phyloP scores from a whole-genome alignment of 805 yeast species.

The Kodamaea fukazawae region DNA sequence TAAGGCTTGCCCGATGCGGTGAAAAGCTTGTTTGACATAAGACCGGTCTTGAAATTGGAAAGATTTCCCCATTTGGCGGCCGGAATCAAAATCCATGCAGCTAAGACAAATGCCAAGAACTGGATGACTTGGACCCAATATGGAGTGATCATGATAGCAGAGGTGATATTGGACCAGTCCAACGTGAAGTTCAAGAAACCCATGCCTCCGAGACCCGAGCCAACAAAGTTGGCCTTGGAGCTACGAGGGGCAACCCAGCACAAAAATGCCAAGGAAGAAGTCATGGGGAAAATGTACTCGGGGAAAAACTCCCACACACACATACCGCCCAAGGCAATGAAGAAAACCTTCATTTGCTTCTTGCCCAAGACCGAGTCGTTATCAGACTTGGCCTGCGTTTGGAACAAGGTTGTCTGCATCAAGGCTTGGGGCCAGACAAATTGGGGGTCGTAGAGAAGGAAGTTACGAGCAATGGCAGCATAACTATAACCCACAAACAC shows the following conservation, averaged over 20 bases:
- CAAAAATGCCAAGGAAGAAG: conserved; percentile 23
- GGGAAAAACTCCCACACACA: conserved; percentile 24
- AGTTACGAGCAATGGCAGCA: conserved; percentile 23
- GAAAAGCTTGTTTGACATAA: conserved; percentile 24
- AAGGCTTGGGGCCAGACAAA: conserved; percentile 27
- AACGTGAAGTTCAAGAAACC: conserved; percentile 23
- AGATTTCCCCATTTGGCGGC: conserved; percentile 23
- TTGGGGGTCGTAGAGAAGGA: conserved; percentile 23
- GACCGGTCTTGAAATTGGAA: conserved; percentile 18
- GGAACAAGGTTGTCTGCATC: conserved; percentile 21
- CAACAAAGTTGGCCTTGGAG: conserved; percentile 19
- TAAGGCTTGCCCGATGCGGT: conserved; percentile 16
- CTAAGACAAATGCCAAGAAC: conserved; percentile 20
- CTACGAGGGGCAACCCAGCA: conserved; percentile 24
- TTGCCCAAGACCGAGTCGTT: conserved; percentile 8
- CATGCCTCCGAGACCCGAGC: conserved; percentile 28
- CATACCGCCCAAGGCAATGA: conserved; percentile 14
- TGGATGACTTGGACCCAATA: conserved; percentile 27
- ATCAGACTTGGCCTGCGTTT: conserved; percentile 12
- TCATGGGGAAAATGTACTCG: conserved; percentile 22
- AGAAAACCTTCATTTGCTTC: conserved; percentile 20
- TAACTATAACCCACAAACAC: conserved; percentile 26
- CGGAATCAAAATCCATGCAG: conserved; percentile 25
- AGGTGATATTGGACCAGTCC: conserved; percentile 27
- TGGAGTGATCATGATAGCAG: conserved; percentile 22